These are phyloP conservation scores for Candida patagonica DNA, from an alignment of 805 yeast genomes.

Conservation along the genomic window DNA sequence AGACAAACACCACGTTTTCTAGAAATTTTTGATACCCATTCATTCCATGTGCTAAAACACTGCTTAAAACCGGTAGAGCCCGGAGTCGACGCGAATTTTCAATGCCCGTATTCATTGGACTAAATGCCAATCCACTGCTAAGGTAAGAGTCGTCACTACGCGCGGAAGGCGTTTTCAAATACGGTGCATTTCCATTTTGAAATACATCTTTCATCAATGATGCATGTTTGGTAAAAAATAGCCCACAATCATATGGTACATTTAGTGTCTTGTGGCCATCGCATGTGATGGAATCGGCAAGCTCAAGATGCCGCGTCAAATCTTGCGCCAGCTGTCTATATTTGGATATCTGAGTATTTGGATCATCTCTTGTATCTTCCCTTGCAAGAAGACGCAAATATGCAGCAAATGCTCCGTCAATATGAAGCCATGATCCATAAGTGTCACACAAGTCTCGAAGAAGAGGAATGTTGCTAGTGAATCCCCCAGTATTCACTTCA, in stretches of 20 bases:
- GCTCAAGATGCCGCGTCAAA: conserved; percentile 15
- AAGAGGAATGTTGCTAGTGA: conserved; percentile 9
- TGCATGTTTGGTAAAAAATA: conserved; percentile 10
- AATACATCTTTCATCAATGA: conserved; percentile 11
- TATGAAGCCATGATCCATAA: conserved; percentile 19
- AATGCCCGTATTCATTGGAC: conserved; percentile 16
- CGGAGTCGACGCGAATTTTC: conserved; percentile 20
- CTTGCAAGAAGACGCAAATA: conserved; percentile 10
- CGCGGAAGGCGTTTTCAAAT: conserved; percentile 7
- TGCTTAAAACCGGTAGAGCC: conserved; percentile 17
- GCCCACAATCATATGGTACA: conserved; percentile 21
- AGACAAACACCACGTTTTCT: conserved; percentile 11
- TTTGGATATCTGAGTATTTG: too few relatives aligned
- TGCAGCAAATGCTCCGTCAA: conserved; percentile 21
- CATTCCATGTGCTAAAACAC: conserved; percentile 18
- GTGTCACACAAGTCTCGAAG: conserved; percentile 15
- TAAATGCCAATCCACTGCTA: neutral
- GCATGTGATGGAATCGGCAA: conserved; percentile 19
- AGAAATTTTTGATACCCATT: conserved; percentile 12
- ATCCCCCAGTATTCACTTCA: conserved; percentile 20
- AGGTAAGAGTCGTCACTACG: conserved; percentile 2
- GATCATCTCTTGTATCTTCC: neutral
- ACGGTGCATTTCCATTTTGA: conserved; percentile 18
- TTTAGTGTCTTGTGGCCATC: conserved; percentile 20
- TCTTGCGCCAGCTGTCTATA: conserved; percentile 6